Evolutionary conservation across 306 rosid species (phyloP).

Genomic region (Crotalaria pallida): DNA sequence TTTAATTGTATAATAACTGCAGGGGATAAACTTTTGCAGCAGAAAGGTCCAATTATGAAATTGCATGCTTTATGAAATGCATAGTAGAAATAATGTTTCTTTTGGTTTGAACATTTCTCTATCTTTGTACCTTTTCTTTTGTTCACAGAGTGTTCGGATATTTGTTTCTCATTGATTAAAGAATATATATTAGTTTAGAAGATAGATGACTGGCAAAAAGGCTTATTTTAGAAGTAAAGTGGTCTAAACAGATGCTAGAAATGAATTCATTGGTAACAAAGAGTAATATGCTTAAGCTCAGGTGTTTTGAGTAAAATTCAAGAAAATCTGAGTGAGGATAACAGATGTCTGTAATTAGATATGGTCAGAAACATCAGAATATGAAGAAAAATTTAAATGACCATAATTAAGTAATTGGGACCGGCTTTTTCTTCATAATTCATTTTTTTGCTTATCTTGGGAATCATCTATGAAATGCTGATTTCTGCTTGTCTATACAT

Average conservation of each 20-base stretch:
- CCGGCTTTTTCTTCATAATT: background rate
- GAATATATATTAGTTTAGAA: background rate
- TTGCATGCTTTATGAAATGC: background rate
- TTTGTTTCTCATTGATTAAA: background rate
- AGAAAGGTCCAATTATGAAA: background rate
- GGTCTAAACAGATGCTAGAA: background rate
- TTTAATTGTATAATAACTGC: background rate
- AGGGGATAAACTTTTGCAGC: background rate
- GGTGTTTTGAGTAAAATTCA: conserved; percentile 4
- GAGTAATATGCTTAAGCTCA: background rate
- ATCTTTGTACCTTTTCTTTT: background rate
- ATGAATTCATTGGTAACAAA: background rate
- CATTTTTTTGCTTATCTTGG: background rate
- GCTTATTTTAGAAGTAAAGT: background rate
- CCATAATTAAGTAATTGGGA: background rate
- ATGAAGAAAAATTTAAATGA: background rate
- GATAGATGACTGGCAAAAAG: background rate
- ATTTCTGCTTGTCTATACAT: background rate
- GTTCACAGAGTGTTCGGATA: background rate
- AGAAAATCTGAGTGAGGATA: background rate
- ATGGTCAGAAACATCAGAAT: background rate
- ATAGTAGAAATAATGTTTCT: background rate
- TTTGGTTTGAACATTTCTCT: background rate
- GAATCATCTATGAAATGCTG: background rate
- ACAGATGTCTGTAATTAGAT: background rate